A percentile compares a stretch with the other conserved stretches of the same genome.
Evolutionary conservation across 2,329 filamentous ascomycete genomes (phyloP).

Genomic region (Aspergillus hortae): DNA sequence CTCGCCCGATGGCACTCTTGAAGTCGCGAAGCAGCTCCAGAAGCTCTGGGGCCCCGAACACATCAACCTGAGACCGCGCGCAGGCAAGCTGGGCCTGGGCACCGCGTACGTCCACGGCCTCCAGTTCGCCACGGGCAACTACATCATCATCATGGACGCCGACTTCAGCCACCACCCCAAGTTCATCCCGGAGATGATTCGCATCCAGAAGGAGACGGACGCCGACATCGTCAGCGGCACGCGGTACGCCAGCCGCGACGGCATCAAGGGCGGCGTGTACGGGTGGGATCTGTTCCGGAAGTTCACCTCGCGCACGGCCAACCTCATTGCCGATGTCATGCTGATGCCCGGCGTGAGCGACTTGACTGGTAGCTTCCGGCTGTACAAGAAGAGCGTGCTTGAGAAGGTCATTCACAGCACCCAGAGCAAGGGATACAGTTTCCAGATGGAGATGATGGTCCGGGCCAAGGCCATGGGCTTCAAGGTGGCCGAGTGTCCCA

Average conservation of each 20-base stretch:
- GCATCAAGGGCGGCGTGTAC: slow-evolving; percentile 69
- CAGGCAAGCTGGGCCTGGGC: slow-evolving; percentile 94
- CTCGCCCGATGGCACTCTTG: slow-evolving; percentile 91
- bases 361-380: slow-evolving; percentile 85
- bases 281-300: slow-evolving; percentile 95
- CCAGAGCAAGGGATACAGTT: slow-evolving; percentile 95
- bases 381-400: slow-evolving; percentile 89
- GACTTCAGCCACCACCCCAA: slow-evolving; percentile 99
- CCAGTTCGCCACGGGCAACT: slow-evolving; percentile 86
- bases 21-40: slow-evolving; percentile 84
- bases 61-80: slow-evolving; percentile 79
- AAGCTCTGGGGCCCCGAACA: slow-evolving; percentile 72
- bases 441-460: slow-evolving; percentile 99
- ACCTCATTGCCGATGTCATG: slow-evolving; percentile 93
- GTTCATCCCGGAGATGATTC: slow-evolving; percentile 94
- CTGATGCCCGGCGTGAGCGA: slow-evolving; percentile 92
- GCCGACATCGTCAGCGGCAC: slow-evolving; percentile 98
- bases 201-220: slow-evolving; percentile 69
- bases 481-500: slow-evolving; percentile 91
- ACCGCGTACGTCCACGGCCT: slow-evolving; percentile 95
- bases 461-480: slow-evolving; percentile 93
- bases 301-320: slow-evolving; percentile 69
- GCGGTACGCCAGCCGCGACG: slow-evolving; percentile 74
- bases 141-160: slow-evolving; percentile 99
- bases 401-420: slow-evolving; percentile 87